Evolutionary conservation across 2,329 filamentous ascomycete genomes (phyloP).

Genomic region (Pseudogymnoascus sp.): DNA sequence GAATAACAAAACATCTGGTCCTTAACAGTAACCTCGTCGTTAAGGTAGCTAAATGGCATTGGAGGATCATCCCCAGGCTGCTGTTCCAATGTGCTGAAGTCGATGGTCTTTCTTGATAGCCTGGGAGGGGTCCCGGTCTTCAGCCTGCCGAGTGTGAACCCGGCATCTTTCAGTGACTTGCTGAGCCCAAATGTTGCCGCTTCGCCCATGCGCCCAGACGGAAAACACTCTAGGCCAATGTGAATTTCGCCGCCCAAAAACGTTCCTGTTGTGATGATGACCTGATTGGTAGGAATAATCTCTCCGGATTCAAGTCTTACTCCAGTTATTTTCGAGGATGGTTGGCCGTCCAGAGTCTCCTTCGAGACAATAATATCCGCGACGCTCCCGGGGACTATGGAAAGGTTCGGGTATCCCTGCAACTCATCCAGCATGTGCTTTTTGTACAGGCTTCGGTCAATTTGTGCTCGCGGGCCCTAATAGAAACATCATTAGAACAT

Average conservation of each 20-base stretch:
- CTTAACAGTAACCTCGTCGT: conserved; percentile 66
- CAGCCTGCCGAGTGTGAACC: conserved; percentile 78
- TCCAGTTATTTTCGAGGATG: conserved; percentile 68
- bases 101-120: conserved; percentile 71
- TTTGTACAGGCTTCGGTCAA: conserved; percentile 83
- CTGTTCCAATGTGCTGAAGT: conserved; percentile 61
- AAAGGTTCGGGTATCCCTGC: conserved; percentile 65
- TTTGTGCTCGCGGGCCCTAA: conserved; percentile 82
- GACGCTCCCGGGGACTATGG: conserved; percentile 76
- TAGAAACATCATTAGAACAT: conserved; percentile 6
- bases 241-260: conserved; percentile 96
- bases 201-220: conserved; percentile 88
- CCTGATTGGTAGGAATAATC: conserved; percentile 67
- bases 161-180: conserved; percentile 79
- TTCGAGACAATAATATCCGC: conserved; percentile 78
- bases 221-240: conserved; percentile 76
- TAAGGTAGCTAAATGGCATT: conserved; percentile 84
- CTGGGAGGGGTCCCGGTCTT: conserved; percentile 96
- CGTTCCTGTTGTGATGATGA: conserved; percentile 93
- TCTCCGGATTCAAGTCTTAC: conserved; percentile 83
- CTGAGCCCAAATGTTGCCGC: conserved; percentile 87
- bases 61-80: conserved; percentile 82
- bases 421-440: conserved; percentile 87
- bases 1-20: conserved; percentile 79
- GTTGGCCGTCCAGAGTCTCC: conserved; percentile 38